Evolutionary conservation across 163 green algal genomes (phyloP), one percentile per base, ranked within the genome.

Genomic region (Chlorella variabilis): DNA sequence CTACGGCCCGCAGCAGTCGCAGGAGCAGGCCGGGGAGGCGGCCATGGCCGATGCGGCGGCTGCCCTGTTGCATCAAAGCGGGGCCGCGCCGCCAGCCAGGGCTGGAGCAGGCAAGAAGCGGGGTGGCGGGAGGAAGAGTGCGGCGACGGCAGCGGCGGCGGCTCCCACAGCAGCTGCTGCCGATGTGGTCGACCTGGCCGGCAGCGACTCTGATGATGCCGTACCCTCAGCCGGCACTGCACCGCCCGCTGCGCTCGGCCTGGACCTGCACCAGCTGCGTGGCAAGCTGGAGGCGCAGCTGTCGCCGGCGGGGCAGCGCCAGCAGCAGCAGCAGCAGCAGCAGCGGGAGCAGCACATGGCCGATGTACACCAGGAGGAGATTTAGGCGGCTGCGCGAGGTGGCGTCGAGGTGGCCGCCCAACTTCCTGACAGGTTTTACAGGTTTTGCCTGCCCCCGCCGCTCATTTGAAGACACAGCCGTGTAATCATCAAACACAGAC

Each of bases 1-100:
- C 9, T 91, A 92, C n/a, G 86, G 65, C 18, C n/a, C n/a, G n/a
- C n/a, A n/a, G n/a, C 41, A 1, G 68, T 56, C 31, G 63, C 7
- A 15, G n/a, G 27, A 21, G 61, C 45, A 29, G 25, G 83, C 31
- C 7, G 83, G 41, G 2, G 48, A 8, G 13, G 77, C 54, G 39
- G 75, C 54, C 42, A 66, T 68, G 69, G 75, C 27, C 0, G 48
- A 82, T n/a, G 67, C 69, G 6, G 66, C 66, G 5, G 61, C 63
- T 1, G 66, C 54, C 25, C 38, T 77, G 66, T 51, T 78, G 67
- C 15, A 39, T 11, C 49, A 78, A 13, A 38, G 7, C 41, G n/a
- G 27, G 38, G 58, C 38, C 15, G 69, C 45, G 29, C 56, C 23
- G 29, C 61, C 59, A 63, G 23, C 20, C 15, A 6, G 54, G 23